Evolutionary conservation across 108 stramenopile genomes (phyloP).

Genomic region (Cyclotella choctawhatcheeana): DNA sequence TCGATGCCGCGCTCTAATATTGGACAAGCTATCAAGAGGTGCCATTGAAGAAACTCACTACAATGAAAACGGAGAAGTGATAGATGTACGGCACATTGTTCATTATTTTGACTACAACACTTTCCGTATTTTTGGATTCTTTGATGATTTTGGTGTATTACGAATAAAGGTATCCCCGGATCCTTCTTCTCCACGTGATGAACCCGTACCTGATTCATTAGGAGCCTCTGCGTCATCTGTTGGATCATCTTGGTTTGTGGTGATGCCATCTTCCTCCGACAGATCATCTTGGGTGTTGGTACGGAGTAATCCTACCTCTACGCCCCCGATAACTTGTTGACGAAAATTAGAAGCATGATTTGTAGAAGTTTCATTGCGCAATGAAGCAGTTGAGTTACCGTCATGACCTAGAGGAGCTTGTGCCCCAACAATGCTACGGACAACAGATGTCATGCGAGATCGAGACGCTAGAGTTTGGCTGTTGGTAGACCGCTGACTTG

Average conservation of each 20-base stretch:
- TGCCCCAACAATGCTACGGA: background rate
- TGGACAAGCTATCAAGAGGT: constrained; percentile 4
- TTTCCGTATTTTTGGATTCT: constrained; percentile 28
- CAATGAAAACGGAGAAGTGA: constrained; percentile 10
- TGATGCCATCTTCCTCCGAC: no score
- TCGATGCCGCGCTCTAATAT: constrained; percentile 14
- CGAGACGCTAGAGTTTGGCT: background rate
- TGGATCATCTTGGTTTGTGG: no score
- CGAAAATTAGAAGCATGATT: background rate
- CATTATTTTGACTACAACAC: constrained; percentile 30
- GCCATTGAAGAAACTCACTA: constrained; percentile 11
- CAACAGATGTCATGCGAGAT: background rate
- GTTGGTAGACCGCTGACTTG: background rate
- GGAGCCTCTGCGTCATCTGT: no score
- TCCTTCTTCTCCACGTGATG: no score
- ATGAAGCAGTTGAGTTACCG: background rate
- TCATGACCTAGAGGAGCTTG: background rate
- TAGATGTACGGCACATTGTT: background rate
- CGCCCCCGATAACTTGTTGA: background rate
- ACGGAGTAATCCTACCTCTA: no score
- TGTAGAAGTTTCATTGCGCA: background rate
- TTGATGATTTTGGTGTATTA: no score
- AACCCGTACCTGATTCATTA: no score
- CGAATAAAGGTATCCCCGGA: no score
- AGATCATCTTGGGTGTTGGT: no score